Evolutionary conservation across 306 rosid species (phyloP), one percentile per base, ranked within the genome.

Genomic region (Malus sylvestris): DNA sequence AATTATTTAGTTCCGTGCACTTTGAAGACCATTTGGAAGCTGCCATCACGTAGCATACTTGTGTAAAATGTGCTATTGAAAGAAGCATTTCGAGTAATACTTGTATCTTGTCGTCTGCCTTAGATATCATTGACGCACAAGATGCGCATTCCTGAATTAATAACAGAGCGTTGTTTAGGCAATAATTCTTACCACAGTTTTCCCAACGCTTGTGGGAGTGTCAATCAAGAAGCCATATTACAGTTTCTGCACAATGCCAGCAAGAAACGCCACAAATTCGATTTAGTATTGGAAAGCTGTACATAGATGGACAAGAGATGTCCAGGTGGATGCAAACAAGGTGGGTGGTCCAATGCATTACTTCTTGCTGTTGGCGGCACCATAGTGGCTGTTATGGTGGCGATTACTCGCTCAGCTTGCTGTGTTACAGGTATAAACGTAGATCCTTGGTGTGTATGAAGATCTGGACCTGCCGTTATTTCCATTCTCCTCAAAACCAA

Each of bases 321-420:
- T 81, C 67, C 83, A 72, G 67, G 64, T 52, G 59, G 83, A 68
- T 79, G 82, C 81, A 78, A 87, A 40, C 75, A 81, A 29, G 51
- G 80, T 76, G 46, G 83, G 64, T 62, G 77, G 4, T 42, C 65
- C 67, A 64, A 66, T 75, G 67, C 62, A 86, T 79, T 82, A 77
- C 76, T 82, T 46, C 78, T 66, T 76, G 59, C 83, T 46, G 78
- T 68, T 75, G 53, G 89, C 82, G 49, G 89, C 82, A 38, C 87
- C 78, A 51, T 3, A 89, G 67, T 73, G 89, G 5, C 3, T 59
- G 25, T 79, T 83, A 38, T 66, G 88, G 42, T 74, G 81, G 76
- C 9, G 81, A 57, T 79, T 89, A 58, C 78, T 85, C n/a, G 87
- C 89, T 2, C 92, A 84, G 27, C 92, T 93, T 1, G 89, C 97